Percentiles rank a stretch among this genome's conserved stretches.
Evolutionary conservation across 192 early-diverging fungal species (phyloP).

Genomic region (Rhizoclosmatium globosum): DNA sequence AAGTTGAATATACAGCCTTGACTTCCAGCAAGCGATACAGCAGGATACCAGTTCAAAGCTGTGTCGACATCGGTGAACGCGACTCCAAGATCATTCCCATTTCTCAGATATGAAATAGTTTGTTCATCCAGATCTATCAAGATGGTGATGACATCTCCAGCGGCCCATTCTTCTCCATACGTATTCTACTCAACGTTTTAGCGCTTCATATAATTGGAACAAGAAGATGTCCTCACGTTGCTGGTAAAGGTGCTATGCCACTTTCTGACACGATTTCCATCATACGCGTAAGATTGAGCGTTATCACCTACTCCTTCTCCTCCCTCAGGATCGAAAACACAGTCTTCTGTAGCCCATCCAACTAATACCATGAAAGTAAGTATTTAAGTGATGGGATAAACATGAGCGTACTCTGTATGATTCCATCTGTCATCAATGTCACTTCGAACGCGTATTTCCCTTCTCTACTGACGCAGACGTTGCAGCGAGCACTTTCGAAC

Average conservation of each 20-base stretch:
- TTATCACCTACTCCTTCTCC: conserved; percentile 80
- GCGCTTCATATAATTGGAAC: not conserved
- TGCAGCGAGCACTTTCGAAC: conserved; percentile 77
- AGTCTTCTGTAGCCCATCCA: conserved; percentile 75
- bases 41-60: conserved; percentile 63
- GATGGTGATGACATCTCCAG: conserved; percentile 61
- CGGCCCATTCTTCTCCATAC: conserved; percentile 58
- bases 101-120: conserved; percentile 67
- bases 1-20: conserved; percentile 77
- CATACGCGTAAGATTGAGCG: conserved; percentile 77
- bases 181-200: conserved; percentile 43
- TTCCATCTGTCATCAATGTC: conserved; percentile 67
- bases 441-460: conserved; percentile 83
- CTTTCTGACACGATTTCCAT: conserved; percentile 74
- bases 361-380: conserved; percentile 32
- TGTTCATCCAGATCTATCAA: conserved; percentile 72
- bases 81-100: conserved; percentile 73
- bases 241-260: conserved; percentile 66
- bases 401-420: conserved; percentile 70
- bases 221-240: conserved; percentile 29
- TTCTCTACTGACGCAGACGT: conserved; percentile 53
- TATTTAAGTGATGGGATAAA: not conserved
- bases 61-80: conserved; percentile 61
- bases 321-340: conserved; percentile 77
- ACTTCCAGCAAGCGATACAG: conserved; percentile 75